Evolutionary conservation across 1,284 basidiomycete species (phyloP), one percentile per base, ranked within the genome.

Genomic region (Trametes pubescens): DNA sequence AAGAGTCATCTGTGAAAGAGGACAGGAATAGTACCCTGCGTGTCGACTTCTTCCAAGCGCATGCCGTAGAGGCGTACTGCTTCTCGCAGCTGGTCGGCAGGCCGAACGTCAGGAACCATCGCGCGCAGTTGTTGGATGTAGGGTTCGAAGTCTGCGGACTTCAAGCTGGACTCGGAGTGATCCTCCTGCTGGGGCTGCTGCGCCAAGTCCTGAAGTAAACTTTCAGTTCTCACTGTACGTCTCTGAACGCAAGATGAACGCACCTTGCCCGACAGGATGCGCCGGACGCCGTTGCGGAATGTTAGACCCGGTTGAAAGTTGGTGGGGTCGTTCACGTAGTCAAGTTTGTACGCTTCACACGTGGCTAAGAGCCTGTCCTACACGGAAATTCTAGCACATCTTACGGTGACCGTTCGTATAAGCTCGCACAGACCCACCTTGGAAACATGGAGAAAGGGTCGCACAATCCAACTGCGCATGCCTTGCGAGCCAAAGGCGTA

Each of bases 311-410:
- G 90, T 68, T 92, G 87, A 61, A 88, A 86, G 72, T 94, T 94
- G 10, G 90, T 90, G 1, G 77, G 75, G 71, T 94, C 92, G 24
- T 79, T 77, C 43, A 89, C 80, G 73, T 89, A 94, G 57, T 82
- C 77, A 18, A 93, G 73, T 1, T 76, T 72, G 65, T 91, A 78
- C 9, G 77, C 84, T 57, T 87, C 82, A 66, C 92, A 93, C 0
- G 92, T 94, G 8, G 88, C 88, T 2, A 93, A 76, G 29, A 93
- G 83, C 64, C 91, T 86, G 59, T 89, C 87, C 92, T 94, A 18
- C 24, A 24, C 21, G 26, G 9, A 4, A 21, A 4, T 35, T 56
- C 43, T 22, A 35, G 24, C 16, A 10, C 14, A 10, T 16, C 24
- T 14, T 48, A 4, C 16, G 35, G 29, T 22, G 18, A 10, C 3